Evolutionary conservation across 164 flowering plant genomes (phyloP), one percentile per base, ranked within the genome.

Genomic region (Berberis thunbergii): DNA sequence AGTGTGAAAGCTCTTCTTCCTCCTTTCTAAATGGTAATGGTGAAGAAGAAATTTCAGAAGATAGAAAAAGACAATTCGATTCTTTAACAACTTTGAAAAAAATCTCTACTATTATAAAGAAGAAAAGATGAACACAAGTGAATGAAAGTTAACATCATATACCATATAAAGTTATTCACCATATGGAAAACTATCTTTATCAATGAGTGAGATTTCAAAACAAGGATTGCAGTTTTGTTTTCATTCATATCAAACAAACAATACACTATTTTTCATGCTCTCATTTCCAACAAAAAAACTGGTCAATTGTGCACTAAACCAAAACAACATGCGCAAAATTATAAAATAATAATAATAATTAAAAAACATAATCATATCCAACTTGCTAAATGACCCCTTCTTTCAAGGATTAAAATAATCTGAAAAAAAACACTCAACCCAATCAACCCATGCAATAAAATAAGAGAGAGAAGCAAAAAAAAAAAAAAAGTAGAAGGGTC

Each of bases 61-160:
- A 57, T 48, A 48, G 54, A 60, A 53, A 64, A 57, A 55, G 54
- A 46, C 61, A 48, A 42, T n/a, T 43, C 54, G 41, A 57, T 57
- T 50, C 4, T 41, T 12, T 44, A 60, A 45, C 50, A 9, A 7
- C 52, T 38, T 10, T 60, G 63, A 45, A 46, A 46, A n/a, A 26
- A 60, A 5, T 6, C 49, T 4, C 49, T 46, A 46, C 4, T 46
- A 46, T 8, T 46, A 6, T 2, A 48, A n/a, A n/a, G n/a, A n/a
- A n/a, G n/a, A n/a, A n/a, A n/a, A n/a, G n/a, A n/a, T n/a, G n/a
- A n/a, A n/a, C n/a, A n/a, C n/a, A n/a, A n/a, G n/a, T n/a, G n/a
- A n/a, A n/a, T n/a, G n/a, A n/a, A n/a, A n/a, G n/a, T n/a, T n/a
- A n/a, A n/a, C n/a, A n/a, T n/a, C n/a, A 26, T 26, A 26, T 0